Conservation (phyloP, 1,139 yeast species). For the Pneumocystis jirovecii region DNA sequence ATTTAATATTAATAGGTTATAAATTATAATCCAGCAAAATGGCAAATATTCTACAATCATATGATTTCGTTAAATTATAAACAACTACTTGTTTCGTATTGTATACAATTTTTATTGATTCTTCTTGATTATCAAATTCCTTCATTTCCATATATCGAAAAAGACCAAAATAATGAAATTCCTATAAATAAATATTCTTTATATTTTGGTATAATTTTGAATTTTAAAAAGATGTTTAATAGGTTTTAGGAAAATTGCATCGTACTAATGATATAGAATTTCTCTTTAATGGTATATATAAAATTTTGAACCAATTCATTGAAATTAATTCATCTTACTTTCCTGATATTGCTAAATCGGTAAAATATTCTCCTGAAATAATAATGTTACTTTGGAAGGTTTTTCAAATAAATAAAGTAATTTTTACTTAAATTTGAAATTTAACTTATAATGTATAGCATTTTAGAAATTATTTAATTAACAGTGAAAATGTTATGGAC, state of each 20-base stretch:
- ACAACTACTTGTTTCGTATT: conserved; percentile 38
- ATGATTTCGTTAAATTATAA: conserved; percentile 34
- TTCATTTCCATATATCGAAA: conserved; percentile 8
- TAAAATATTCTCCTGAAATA: conserved; percentile 32
- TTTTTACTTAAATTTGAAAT: conserved; percentile 22
- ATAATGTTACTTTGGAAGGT: conserved; percentile 61
- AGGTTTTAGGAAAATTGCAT: conserved; percentile 22
- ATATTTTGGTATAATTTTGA: conserved; percentile 22
- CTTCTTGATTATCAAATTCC: conserved; percentile 58
- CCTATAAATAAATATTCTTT: conserved; percentile 16
- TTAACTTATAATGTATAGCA: conserved; percentile 6
- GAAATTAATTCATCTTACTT: conserved; percentile 22
- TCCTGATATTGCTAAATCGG: conserved; percentile 22
- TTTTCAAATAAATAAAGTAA: conserved; percentile 46
- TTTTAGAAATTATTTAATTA: conserved; percentile 33
- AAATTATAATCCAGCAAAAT: conserved; percentile 19
- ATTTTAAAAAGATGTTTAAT: neutral
- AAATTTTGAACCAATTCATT: conserved; percentile 20
- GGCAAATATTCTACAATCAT: conserved; percentile 31
- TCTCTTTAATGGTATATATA: conserved; percentile 28
- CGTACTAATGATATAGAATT: conserved; percentile 31
- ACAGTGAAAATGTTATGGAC: conserved; percentile 37
- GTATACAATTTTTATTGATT: conserved; percentile 47
- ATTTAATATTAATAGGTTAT: conserved; percentile 11
- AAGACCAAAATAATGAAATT: conserved; percentile 2